phyloP scores from a whole-genome alignment of 2,329 filamentous ascomycete species.

The Nannizzia gypsea region DNA sequence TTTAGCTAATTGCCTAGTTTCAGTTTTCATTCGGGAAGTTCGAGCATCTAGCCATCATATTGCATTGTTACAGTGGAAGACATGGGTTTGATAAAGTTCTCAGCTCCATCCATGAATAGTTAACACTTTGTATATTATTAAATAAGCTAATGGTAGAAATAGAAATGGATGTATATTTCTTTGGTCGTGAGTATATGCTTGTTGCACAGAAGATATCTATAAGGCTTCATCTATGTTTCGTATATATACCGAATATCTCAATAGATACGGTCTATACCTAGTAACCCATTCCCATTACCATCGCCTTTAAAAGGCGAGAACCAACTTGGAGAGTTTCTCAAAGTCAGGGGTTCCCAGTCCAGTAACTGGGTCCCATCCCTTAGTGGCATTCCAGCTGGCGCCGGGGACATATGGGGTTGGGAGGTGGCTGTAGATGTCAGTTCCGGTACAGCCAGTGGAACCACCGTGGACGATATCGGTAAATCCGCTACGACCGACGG shows the following conservation, averaged over 20 bases:
- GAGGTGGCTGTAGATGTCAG: constrained; percentile 28
- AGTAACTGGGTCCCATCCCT: constrained; percentile 41
- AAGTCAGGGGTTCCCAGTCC: constrained; percentile 31
- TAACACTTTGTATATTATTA: neutral
- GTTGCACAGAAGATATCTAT: neutral
- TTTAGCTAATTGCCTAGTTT: neutral
- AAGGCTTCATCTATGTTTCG: neutral
- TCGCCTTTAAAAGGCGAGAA: neutral
- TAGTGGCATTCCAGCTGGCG: constrained; percentile 41
- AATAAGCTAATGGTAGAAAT: neutral
- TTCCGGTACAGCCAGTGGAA: constrained; percentile 35
- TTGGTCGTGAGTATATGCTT: neutral
- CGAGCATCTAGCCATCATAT: neutral
- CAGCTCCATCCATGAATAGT: neutral
- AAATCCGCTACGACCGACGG: constrained; percentile 31
- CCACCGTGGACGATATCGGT: constrained; percentile 40
- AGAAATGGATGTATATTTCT: neutral
- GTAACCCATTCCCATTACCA: neutral
- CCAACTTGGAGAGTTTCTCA: constrained; percentile 4
- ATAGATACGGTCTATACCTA: neutral
- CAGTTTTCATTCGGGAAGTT: neutral
- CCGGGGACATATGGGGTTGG: constrained; percentile 31
- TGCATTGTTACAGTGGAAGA: neutral
- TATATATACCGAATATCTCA: neutral
- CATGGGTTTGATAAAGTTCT: neutral